These are phyloP conservation scores for Camellia granthamiana DNA, from an alignment of 148 eudicot species.

Conservation along the genomic window DNA sequence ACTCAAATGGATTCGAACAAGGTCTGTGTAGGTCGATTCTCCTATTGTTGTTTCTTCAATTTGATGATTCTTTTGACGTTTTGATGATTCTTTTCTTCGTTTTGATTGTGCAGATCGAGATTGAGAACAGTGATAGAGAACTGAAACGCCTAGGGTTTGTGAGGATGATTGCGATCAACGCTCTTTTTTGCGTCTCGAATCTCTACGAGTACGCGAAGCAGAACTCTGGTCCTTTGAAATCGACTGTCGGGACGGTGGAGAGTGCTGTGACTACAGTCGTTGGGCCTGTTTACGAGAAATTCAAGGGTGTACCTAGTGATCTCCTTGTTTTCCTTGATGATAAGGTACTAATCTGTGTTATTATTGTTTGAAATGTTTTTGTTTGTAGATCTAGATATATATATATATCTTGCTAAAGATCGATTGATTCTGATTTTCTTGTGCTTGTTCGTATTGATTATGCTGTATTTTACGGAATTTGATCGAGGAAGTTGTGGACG, in stretches of 20 bases:
- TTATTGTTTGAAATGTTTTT: neutral
- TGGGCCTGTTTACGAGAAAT: conserved; percentile 34
- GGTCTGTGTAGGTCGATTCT: neutral
- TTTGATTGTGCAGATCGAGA: conserved; percentile 11
- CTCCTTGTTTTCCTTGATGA: conserved; percentile 44
- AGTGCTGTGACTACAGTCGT: conserved; percentile 37
- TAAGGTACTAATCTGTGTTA: conserved; percentile 29
- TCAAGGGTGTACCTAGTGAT: conserved; percentile 36
- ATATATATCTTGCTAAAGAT: neutral
- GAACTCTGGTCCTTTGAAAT: conserved; percentile 43
- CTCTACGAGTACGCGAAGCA: conserved; percentile 48
- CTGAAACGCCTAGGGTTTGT: conserved; percentile 49
- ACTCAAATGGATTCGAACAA: neutral
- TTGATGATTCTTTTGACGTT: neutral
- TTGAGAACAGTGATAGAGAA: conserved; percentile 30
- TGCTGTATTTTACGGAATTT: too few species aligned
- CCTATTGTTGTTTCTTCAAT: neutral
- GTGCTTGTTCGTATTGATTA: too few species aligned
- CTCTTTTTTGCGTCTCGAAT: conserved; percentile 29
- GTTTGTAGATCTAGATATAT: neutral
- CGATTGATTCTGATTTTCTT: too few species aligned
- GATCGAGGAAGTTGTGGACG: too few species aligned
- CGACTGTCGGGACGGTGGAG: conserved; percentile 35
- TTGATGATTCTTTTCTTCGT: neutral
- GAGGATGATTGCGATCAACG: conserved; percentile 31